Conservation (phyloP, 2,329 filamentous ascomycete genomes). For the Neophaeococcomyces mojaviensis region DNA sequence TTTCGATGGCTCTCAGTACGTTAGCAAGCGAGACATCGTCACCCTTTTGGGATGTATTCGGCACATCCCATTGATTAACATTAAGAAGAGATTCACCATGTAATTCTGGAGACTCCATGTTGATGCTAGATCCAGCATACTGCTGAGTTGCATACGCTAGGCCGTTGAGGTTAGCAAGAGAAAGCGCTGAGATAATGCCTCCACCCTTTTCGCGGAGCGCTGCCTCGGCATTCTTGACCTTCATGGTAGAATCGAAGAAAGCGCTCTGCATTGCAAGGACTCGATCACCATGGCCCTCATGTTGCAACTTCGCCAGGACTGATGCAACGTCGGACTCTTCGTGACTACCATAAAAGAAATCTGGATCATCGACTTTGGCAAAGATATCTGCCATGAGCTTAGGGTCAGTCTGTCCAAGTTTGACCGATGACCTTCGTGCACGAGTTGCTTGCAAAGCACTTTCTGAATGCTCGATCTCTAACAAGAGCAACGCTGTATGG, state of each 20-base stretch:
- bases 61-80: conserved; percentile 87
- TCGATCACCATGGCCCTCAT: conserved; percentile 80
- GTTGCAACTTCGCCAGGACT: conserved; percentile 74
- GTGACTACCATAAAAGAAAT: conserved; percentile 87
- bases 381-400: conserved; percentile 75
- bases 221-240: background rate
- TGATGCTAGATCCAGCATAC: conserved; percentile 30
- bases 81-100: conserved; percentile 46
- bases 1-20: conserved; percentile 50
- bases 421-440: conserved; percentile 61
- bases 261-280: conserved; percentile 86
- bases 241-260: conserved; percentile 78
- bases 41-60: conserved; percentile 56
- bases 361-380: conserved; percentile 87
- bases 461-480: conserved; percentile 40
- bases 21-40: conserved; percentile 69
- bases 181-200: conserved; percentile 41
- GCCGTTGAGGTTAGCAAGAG: conserved; percentile 74
- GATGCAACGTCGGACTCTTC: conserved; percentile 68
- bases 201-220: conserved; percentile 42
- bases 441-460: conserved; percentile 32
- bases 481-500: conserved; percentile 69
- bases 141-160: conserved; percentile 64
- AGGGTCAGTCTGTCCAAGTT: conserved; percentile 48
- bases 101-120: background rate